Percentiles rank a stretch among this genome's conserved stretches.
phyloP scores from a whole-genome alignment of 176 grass and related monocot genomes.

The Chrysopogon serrulatus region DNA sequence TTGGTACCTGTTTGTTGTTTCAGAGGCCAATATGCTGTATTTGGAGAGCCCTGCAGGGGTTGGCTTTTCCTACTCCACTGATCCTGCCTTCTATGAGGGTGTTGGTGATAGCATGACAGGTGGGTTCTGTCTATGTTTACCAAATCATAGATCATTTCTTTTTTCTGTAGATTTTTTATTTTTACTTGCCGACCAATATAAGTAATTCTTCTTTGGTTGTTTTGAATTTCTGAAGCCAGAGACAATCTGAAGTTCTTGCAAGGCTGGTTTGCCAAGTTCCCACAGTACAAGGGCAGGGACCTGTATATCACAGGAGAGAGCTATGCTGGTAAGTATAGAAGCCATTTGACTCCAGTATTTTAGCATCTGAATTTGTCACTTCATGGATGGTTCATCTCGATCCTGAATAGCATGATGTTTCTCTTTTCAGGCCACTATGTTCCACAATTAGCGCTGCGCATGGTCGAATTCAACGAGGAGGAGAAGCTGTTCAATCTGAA shows the following conservation, averaged over 20 bases:
- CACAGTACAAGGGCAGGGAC: constrained; percentile 68
- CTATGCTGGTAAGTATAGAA: constrained; percentile 73
- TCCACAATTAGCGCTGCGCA: constrained; percentile 71
- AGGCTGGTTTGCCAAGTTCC: constrained; percentile 88
- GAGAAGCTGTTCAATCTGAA: constrained; percentile 91
- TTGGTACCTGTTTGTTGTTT: constrained; percentile 26
- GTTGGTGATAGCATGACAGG: constrained; percentile 84
- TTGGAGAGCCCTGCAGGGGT: constrained; percentile 89
- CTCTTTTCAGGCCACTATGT: constrained; percentile 66
- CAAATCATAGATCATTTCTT: neutral
- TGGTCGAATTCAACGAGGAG: constrained; percentile 80
- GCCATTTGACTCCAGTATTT: neutral
- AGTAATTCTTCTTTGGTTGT: neutral
- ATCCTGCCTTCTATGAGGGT: constrained; percentile 61
- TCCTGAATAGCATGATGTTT: neutral
- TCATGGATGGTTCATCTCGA: neutral
- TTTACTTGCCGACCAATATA: neutral
- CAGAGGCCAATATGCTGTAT: constrained; percentile 93
- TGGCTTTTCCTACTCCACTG: constrained; percentile 77
- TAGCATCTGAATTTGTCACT: neutral
- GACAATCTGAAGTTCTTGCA: constrained; percentile 85
- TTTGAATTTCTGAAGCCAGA: constrained; percentile 52
- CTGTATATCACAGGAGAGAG: constrained; percentile 92
- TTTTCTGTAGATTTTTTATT: neutral
- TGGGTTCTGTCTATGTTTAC: neutral